A percentile compares a stretch with the other conserved stretches of the same genome.
phyloP scores from a whole-genome alignment of 495 filamentous ascomycete genomes.

The Chlorociboria aeruginascens region DNA sequence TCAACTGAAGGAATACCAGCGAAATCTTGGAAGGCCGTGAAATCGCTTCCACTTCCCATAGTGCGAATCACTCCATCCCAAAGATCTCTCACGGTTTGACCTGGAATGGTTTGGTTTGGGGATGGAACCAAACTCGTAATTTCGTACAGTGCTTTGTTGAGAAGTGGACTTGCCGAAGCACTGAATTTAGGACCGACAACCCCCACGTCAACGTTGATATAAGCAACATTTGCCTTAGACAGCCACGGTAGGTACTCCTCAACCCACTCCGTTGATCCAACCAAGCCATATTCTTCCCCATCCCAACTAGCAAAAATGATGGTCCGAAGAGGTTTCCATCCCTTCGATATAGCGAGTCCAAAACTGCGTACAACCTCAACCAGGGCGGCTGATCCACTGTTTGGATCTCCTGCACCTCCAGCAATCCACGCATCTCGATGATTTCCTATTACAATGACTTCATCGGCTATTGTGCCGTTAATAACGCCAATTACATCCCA shows the following conservation, averaged over 20 bases:
- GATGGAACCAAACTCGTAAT: slow-evolving; percentile 59
- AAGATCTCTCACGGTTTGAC: slow-evolving; percentile 61
- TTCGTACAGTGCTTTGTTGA: slow-evolving; percentile 65
- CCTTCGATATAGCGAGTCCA: slow-evolving; percentile 60
- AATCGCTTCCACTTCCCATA: slow-evolving; percentile 77
- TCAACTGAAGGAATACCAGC: slow-evolving; percentile 81
- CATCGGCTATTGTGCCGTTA: slow-evolving; percentile 77
- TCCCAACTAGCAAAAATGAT: slow-evolving; percentile 96
- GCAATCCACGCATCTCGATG: slow-evolving; percentile 93
- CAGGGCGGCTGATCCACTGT: slow-evolving; percentile 80
- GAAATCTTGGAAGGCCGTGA: slow-evolving; percentile 85
- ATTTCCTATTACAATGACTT: slow-evolving; percentile 88
- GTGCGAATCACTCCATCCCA: slow-evolving; percentile 59
- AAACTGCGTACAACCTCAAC: slow-evolving; percentile 79
- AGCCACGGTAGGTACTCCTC: slow-evolving; percentile 90
- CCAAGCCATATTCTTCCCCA: slow-evolving; percentile 81
- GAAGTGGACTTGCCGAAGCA: slow-evolving; percentile 62
- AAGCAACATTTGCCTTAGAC: slow-evolving; percentile 62
- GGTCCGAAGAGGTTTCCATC: slow-evolving; percentile 84
- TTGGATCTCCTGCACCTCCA: slow-evolving; percentile 78
- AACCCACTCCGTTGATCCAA: slow-evolving; percentile 92
- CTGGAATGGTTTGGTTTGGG: slow-evolving; percentile 70
- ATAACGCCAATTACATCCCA: slow-evolving; percentile 96
- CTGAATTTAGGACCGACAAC: slow-evolving; percentile 58
- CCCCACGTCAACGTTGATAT: slow-evolving; percentile 82